phyloP scores from a whole-genome alignment of 306 rosid genomes.

The Dalbergia cultrata region DNA sequence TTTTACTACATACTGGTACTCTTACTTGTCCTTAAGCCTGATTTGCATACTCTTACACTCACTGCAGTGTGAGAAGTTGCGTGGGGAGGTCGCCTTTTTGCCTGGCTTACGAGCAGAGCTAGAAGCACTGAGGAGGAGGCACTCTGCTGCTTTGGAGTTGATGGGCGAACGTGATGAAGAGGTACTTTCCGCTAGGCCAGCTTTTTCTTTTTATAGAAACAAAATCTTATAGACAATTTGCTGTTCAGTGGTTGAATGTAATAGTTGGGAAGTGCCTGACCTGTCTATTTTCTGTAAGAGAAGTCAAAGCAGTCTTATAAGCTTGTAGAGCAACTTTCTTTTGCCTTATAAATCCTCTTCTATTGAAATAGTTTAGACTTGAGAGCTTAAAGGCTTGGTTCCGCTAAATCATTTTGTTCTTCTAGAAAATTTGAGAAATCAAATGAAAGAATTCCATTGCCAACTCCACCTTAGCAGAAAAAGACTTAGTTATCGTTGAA shows the following conservation, averaged over 20 bases:
- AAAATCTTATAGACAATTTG: not conserved
- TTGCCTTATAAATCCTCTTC: not conserved
- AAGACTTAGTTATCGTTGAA: too few relatives aligned
- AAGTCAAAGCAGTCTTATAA: too few relatives aligned
- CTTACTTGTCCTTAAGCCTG: slow-evolving; percentile 25
- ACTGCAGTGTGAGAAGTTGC: slow-evolving; percentile 91
- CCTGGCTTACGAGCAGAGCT: slow-evolving; percentile 86
- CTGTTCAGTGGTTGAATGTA: not conserved
- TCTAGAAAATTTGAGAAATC: slow-evolving; percentile 41
- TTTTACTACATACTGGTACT: slow-evolving; percentile 11
- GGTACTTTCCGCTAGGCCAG: slow-evolving; percentile 50
- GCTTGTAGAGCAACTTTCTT: slow-evolving; percentile 13
- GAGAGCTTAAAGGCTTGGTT: not conserved
- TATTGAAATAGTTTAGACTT: slow-evolving; percentile 17
- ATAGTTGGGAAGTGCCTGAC: not conserved
- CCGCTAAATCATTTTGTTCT: slow-evolving; percentile 10
- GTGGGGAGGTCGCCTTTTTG: slow-evolving; percentile 73
- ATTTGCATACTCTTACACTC: slow-evolving; percentile 30
- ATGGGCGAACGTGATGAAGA: slow-evolving; percentile 95
- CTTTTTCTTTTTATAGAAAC: slow-evolving; percentile 11
- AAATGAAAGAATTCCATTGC: not conserved
- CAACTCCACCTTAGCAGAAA: too few relatives aligned
- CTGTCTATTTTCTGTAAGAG: not conserved
- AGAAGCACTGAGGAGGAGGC: slow-evolving; percentile 82
- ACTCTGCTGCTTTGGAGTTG: slow-evolving; percentile 86